These are phyloP conservation scores for Penicillium olsonii DNA, from an alignment of 2,329 filamentous ascomycete species.

Conservation along the genomic window DNA sequence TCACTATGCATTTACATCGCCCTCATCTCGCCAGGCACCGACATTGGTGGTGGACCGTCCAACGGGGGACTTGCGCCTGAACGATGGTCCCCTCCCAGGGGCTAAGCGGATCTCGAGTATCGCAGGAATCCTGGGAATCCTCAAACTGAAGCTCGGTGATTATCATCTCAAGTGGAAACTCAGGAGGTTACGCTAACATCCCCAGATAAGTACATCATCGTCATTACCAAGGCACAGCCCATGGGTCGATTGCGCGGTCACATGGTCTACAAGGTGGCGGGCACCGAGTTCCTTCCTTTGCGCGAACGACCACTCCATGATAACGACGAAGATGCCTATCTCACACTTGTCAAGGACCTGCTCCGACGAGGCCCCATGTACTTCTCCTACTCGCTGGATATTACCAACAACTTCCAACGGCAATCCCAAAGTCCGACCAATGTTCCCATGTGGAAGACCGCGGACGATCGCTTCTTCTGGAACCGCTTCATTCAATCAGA, in stretches of 20 bases:
- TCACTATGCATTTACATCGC: slow-evolving; percentile 94
- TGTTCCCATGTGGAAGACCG: slow-evolving; percentile 81
- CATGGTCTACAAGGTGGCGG: slow-evolving; percentile 89
- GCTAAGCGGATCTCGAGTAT: slow-evolving; percentile 90
- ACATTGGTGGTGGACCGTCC: slow-evolving; percentile 88
- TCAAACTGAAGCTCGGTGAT: slow-evolving; percentile 87
- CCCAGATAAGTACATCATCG: slow-evolving; percentile 88
- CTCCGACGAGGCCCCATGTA: slow-evolving; percentile 88
- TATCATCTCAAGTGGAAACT: slow-evolving; percentile 9
- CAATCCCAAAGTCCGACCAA: slow-evolving; percentile 75
- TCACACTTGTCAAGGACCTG: slow-evolving; percentile 76
- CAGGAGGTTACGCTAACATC: slow-evolving; percentile 18
- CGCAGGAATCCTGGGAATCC: slow-evolving; percentile 89
- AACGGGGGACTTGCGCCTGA: slow-evolving; percentile 83
- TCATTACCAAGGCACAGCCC: slow-evolving; percentile 91
- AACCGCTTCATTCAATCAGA: slow-evolving; percentile 91
- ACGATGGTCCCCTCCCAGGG: slow-evolving; percentile 73
- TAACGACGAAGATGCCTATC: slow-evolving; percentile 89
- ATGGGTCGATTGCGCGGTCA: slow-evolving; percentile 91
- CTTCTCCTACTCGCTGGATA: slow-evolving; percentile 95
- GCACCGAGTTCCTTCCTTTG: slow-evolving; percentile 90
- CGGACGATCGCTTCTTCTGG: slow-evolving; percentile 99
- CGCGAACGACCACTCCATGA: slow-evolving; percentile 90
- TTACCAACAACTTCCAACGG: slow-evolving; percentile 95
- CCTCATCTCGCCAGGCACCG: slow-evolving; percentile 85